Conservation (phyloP, 768 basidiomycete genomes). For the Suillus clintonianus region DNA sequence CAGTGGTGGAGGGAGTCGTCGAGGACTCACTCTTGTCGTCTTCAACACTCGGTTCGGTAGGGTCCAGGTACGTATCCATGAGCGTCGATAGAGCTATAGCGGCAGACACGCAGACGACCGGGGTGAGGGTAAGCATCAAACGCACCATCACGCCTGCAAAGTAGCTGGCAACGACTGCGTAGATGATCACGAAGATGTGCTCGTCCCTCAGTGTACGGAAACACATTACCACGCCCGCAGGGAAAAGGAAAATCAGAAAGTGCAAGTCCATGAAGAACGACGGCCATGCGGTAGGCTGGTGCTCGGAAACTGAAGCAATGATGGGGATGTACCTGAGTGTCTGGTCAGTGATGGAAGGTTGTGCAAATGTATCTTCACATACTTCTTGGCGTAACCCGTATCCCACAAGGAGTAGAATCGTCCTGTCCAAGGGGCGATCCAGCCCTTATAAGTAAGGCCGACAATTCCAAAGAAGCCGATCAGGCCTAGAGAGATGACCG, state of each 20-base stretch:
- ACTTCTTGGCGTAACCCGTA: constrained; percentile 99
- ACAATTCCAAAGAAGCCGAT: constrained; percentile 75
- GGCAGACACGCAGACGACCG: constrained; percentile 91
- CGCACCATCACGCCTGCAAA: constrained; percentile 99
- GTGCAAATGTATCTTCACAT: constrained; percentile 19
- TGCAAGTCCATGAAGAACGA: constrained; percentile 99
- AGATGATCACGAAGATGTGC: constrained; percentile 98
- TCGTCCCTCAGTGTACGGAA: constrained; percentile 95
- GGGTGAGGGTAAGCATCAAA: constrained; percentile 95
- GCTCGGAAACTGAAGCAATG: constrained; percentile 98
- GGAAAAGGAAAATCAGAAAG: constrained; percentile 97
- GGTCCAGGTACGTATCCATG: constrained; percentile 89
- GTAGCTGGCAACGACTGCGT: constrained; percentile 93
- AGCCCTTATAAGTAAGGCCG: constrained; percentile 86
- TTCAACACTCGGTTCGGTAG: constrained; percentile 58
- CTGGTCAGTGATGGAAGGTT: constrained; percentile 8
- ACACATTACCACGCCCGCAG: constrained; percentile 91
- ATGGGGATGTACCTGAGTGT: constrained; percentile 83
- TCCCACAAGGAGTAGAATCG: constrained; percentile 99
- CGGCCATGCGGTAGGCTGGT: constrained; percentile 99
- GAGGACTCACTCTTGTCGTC: constrained; percentile 11
- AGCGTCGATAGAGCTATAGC: constrained; percentile 90
- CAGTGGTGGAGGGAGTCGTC: constrained; percentile 11
- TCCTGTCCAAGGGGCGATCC: constrained; percentile 99
- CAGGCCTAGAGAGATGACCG: constrained; percentile 68